phyloP scores from a whole-genome alignment of 345 rosid species.

The Populus euphratica region DNA sequence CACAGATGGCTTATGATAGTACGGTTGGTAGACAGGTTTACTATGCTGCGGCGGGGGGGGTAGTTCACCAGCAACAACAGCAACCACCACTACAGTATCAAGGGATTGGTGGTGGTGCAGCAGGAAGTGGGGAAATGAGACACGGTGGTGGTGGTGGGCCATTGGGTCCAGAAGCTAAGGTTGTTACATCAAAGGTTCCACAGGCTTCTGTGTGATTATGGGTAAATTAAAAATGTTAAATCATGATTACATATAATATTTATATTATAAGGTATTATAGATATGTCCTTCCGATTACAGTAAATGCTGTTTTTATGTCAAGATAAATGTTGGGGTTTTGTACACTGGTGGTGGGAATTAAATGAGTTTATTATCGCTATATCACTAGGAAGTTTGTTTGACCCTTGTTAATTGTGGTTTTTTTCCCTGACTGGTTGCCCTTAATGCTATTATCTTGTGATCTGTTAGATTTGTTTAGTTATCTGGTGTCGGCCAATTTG shows the following conservation, averaged over 20 bases:
- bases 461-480: neutral
- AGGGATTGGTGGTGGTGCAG: slow-evolving; percentile 41
- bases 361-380: neutral
- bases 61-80: slow-evolving; percentile 17
- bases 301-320: neutral
- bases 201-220: slow-evolving; percentile 34
- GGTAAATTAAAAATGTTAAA: neutral
- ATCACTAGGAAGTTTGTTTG: neutral
- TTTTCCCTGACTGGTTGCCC: neutral
- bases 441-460: neutral
- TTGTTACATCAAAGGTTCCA: slow-evolving; percentile 30
- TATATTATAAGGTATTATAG: slow-evolving; percentile 3
- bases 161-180: slow-evolving; percentile 38
- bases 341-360: slow-evolving; percentile 4
- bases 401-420: neutral
- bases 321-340: slow-evolving; percentile 11
- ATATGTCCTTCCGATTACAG: slow-evolving; percentile 2
- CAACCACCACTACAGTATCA: slow-evolving; percentile 45
- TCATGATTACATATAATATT: neutral
- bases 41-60: slow-evolving; percentile 52
- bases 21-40: slow-evolving; percentile 62
- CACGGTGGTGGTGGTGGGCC: slow-evolving; percentile 20
- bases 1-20: slow-evolving; percentile 55
- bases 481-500: no score
- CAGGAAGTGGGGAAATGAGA: slow-evolving; percentile 48